Conservation (phyloP, 1,284 basidiomycete genomes). For the Hymenochaete sp. region DNA sequence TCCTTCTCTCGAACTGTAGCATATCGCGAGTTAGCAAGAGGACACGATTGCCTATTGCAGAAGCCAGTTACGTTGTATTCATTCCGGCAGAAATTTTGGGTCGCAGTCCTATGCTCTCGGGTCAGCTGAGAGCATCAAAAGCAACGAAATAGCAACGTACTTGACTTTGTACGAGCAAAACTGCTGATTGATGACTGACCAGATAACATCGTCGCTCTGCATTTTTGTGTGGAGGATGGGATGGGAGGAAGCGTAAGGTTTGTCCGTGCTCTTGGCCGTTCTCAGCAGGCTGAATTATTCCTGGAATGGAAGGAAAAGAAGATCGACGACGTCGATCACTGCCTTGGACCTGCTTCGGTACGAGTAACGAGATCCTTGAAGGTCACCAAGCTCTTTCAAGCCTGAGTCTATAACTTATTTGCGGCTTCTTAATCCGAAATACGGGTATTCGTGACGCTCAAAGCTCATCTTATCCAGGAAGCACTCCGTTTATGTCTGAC, state of each 20-base stretch:
- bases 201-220: conserved; percentile 94
- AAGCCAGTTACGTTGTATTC: conserved; percentile 99
- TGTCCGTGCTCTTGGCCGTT: background rate
- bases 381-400: too few species aligned
- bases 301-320: too few species aligned
- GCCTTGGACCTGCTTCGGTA: too few species aligned
- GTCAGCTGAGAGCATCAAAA: conserved; percentile 6
- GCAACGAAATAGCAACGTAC: conserved; percentile 40
- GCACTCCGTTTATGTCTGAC: too few species aligned
- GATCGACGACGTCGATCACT: too few species aligned
- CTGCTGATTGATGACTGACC: conserved; percentile 88
- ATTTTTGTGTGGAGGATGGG: conserved; percentile 29
- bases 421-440: background rate
- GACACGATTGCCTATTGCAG: conserved; percentile 94
- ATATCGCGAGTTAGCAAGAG: conserved; percentile 93
- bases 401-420: background rate
- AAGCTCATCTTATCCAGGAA: too few species aligned
- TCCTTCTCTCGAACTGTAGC: conserved; percentile 96
- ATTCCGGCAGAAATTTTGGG: conserved; percentile 97
- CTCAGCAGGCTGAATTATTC: too few species aligned
- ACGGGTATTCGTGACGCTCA: background rate
- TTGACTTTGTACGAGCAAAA: conserved; percentile 99
- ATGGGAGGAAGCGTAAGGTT: background rate
- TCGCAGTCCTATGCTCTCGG: conserved; percentile 57
- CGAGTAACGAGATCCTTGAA: too few species aligned